Evolutionary conservation across 805 yeast species (phyloP).

Genomic region (Spathaspora girioi): DNA sequence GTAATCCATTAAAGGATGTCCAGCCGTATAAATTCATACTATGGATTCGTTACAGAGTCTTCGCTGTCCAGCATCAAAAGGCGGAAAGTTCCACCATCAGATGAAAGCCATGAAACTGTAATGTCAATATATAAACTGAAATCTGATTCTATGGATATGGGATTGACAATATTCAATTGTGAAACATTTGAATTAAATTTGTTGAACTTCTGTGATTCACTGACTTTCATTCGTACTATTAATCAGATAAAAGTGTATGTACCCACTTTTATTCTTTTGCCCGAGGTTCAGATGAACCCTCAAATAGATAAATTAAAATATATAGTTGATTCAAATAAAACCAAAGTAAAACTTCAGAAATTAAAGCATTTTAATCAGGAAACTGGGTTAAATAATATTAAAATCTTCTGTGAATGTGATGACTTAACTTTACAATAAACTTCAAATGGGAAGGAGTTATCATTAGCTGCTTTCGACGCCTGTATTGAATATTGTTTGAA

Average conservation of each 20-base stretch:
- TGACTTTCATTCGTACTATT: slow-evolving; percentile 6
- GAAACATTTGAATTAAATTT: slow-evolving; percentile 1
- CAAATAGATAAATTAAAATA: slow-evolving; percentile 6
- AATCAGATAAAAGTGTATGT: slow-evolving; percentile 5
- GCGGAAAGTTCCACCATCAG: neutral
- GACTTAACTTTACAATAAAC: neutral
- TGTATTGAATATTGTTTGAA: slow-evolving; percentile 6
- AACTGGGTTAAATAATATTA: slow-evolving; percentile 5
- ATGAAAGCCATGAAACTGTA: slow-evolving; percentile 1
- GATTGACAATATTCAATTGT: slow-evolving; percentile 3
- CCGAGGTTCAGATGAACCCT: slow-evolving; percentile 1
- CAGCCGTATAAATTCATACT: neutral
- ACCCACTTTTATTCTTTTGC: slow-evolving; percentile 5
- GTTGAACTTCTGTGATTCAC: slow-evolving; percentile 4
- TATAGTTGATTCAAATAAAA: slow-evolving; percentile 2
- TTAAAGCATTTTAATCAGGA: neutral
- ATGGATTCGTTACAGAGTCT: slow-evolving; percentile 2
- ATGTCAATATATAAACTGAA: slow-evolving; percentile 6
- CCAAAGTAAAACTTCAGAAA: slow-evolving; percentile 2
- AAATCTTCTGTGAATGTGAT: neutral
- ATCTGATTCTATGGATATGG: slow-evolving; percentile 5
- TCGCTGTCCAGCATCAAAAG: neutral
- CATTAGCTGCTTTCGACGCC: slow-evolving; percentile 6
- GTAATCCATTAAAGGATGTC: neutral
- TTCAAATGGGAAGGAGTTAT: slow-evolving; percentile 6